Percentiles rank a stretch among this genome's conserved stretches.
Evolutionary conservation across 768 basidiomycete genomes (phyloP).

Genomic region (Cubamyces sp.): DNA sequence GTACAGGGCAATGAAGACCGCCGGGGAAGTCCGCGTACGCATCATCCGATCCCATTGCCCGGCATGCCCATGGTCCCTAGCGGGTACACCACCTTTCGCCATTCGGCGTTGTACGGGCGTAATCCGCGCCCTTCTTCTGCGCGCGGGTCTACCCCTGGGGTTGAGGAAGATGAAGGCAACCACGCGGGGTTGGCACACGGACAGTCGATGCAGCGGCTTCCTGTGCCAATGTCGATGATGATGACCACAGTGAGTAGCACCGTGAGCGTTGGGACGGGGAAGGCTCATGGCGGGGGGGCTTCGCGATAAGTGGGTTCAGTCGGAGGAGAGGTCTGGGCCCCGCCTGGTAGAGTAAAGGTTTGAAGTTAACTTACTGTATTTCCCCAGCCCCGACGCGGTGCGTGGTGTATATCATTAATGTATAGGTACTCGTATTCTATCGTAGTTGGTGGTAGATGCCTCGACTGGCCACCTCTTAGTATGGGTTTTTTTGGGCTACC

Average conservation of each 20-base stretch:
- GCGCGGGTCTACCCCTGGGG: not conserved
- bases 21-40: not conserved
- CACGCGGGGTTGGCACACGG: constrained; percentile 22
- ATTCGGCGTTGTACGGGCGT: constrained; percentile 20
- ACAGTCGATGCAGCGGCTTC: constrained; percentile 21
- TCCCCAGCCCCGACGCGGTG: not conserved
- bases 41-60: constrained; percentile 21
- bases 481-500: no score
- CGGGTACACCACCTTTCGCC: constrained; percentile 24
- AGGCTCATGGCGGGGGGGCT: not conserved
- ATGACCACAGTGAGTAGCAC: constrained; percentile 25
- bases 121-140: not conserved
- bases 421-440: not conserved
- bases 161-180: not conserved
- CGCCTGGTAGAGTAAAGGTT: not conserved
- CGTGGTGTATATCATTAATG: constrained; percentile 5
- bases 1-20: constrained; percentile 4
- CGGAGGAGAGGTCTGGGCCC: not conserved
- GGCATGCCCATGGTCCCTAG: constrained; percentile 25
- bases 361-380: not conserved
- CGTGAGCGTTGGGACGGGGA: constrained; percentile 18
- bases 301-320: not conserved
- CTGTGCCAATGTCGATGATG: constrained; percentile 21
- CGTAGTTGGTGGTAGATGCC: no score
- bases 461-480: no score